phyloP scores from a whole-genome alignment of 1,139 yeast genomes.

The Suhomyces taliae region DNA sequence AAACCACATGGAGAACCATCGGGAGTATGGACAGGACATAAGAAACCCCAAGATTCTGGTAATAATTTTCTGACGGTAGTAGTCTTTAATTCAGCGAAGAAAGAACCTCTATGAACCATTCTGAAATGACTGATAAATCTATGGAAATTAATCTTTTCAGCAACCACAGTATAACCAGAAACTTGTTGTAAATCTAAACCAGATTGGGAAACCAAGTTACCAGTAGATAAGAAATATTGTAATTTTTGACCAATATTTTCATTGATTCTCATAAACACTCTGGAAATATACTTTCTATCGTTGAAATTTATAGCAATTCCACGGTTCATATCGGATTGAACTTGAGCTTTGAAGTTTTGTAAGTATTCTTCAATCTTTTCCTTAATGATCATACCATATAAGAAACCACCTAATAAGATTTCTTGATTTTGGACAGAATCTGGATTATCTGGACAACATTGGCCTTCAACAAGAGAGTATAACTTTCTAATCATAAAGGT shows the following conservation, averaged over 20 bases:
- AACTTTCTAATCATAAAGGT: slow-evolving; percentile 94
- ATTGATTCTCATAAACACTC: slow-evolving; percentile 77
- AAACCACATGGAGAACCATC: slow-evolving; percentile 99
- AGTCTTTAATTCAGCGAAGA: slow-evolving; percentile 96
- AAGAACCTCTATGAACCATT: slow-evolving; percentile 99
- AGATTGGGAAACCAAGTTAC: slow-evolving; percentile 94
- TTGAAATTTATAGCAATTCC: slow-evolving; percentile 81
- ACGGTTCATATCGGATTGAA: slow-evolving; percentile 78
- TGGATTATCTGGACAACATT: slow-evolving; percentile 96
- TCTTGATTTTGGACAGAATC: slow-evolving; percentile 99
- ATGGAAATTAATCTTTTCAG: slow-evolving; percentile 95
- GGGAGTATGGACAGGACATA: slow-evolving; percentile 99
- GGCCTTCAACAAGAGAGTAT: slow-evolving; percentile 94
- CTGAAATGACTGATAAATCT: slow-evolving; percentile 96
- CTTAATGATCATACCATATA: slow-evolving; percentile 94
- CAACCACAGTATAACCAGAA: slow-evolving; percentile 97
- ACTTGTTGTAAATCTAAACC: slow-evolving; percentile 98
- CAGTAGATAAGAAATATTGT: slow-evolving; percentile 93
- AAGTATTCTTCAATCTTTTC: slow-evolving; percentile 95
- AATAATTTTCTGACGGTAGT: slow-evolving; percentile 94
- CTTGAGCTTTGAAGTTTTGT: slow-evolving; percentile 67
- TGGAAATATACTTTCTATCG: slow-evolving; percentile 78
- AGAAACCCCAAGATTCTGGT: slow-evolving; percentile 98
- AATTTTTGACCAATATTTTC: slow-evolving; percentile 94
- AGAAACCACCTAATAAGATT: slow-evolving; percentile 90